Evolutionary conservation across 2,329 filamentous ascomycete genomes (phyloP).

Genomic region (Ambrosiella beaveri): DNA sequence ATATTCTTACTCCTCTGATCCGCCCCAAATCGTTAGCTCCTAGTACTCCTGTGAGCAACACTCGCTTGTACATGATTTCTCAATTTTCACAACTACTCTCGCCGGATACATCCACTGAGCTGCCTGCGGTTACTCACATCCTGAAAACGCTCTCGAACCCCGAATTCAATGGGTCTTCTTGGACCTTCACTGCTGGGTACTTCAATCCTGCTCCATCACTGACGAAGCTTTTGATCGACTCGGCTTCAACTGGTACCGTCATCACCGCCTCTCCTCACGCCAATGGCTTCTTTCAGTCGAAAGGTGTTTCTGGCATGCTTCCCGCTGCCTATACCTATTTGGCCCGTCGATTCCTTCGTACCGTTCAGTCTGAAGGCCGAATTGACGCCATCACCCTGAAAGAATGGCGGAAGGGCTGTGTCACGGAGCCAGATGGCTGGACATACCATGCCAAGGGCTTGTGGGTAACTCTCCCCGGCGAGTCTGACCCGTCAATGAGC

Average conservation of each 20-base stretch:
- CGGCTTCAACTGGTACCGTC: constrained; percentile 59
- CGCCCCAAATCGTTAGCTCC: constrained; percentile 20
- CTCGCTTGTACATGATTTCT: constrained; percentile 67
- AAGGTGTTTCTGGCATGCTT: constrained; percentile 74
- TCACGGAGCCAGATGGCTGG: constrained; percentile 72
- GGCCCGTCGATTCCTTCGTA: constrained; percentile 60
- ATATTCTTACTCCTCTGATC: constrained; percentile 49
- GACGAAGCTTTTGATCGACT: constrained; percentile 60
- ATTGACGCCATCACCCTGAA: constrained; percentile 51
- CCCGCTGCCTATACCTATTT: constrained; percentile 86
- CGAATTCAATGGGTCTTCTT: constrained; percentile 51
- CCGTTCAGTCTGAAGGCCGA: constrained; percentile 28
- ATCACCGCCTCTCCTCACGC: constrained; percentile 85
- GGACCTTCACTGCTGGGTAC: constrained; percentile 96
- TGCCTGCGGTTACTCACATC: constrained; percentile 61
- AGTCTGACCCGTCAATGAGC: constrained; percentile 54
- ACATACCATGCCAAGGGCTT: constrained; percentile 96
- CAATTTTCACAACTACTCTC: constrained; percentile 75
- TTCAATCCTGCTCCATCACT: constrained; percentile 89
- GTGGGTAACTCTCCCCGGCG: constrained; percentile 62
- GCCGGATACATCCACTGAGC: constrained; percentile 71
- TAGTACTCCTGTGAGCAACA: constrained; percentile 28
- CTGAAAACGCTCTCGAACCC: constrained; percentile 49
- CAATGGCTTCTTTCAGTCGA: constrained; percentile 85
- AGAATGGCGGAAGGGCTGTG: constrained; percentile 74